Base-by-base conservation (phyloP, 352 stramenopile species). In the Phytophthora tubulina region DNA sequence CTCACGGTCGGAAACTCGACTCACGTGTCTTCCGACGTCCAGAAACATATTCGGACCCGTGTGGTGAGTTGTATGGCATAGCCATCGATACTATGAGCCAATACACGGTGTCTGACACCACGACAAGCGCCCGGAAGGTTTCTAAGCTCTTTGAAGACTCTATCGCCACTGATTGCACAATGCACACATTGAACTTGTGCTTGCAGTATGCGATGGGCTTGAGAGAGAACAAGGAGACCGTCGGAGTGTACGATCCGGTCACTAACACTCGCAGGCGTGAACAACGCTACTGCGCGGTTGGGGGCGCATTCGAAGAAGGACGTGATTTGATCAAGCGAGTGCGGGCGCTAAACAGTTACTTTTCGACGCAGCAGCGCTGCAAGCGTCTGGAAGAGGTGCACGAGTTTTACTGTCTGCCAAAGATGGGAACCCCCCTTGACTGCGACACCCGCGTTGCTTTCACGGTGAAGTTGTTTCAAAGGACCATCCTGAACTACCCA, bases 401-500 rank as follows among this genome's bases (percentile, higher is more conserved):
- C 17, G 9, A 36, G 8, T 59, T 65, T 21, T 71, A 41, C 10
- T 52, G 44, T 7, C 38, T 65, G 5, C 38, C 54, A 13, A 58
- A 48, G 45, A 7, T 56, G 9, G n/a, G 10, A 11, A 42, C 46
- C n/a, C 48, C 15, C 1, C n/a, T 71, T 3, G 63, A 65, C 35
- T 71, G 53, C 33, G 63, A 65, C 27, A 71, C 63, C 2, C 45
- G 51, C 4, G 61, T 69, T 1, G 51, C 27, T 14, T 71, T 55
- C 17, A 71, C 63, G 1, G 45, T 71, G 15, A 59, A 60, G 38
- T 13, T 59, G 0, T 59, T 71, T 17, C 46, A 53, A 35, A 4
- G 30, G 15, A 36, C 27, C 2, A 60, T 71, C 17, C 6, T 65
- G 53, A 60, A 65, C 38, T 71, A 59, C 45, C 33, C 45, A 7